Evolutionary conservation across 495 filamentous ascomycete species (phyloP).

Genomic region (Sordaria brevicollis): DNA sequence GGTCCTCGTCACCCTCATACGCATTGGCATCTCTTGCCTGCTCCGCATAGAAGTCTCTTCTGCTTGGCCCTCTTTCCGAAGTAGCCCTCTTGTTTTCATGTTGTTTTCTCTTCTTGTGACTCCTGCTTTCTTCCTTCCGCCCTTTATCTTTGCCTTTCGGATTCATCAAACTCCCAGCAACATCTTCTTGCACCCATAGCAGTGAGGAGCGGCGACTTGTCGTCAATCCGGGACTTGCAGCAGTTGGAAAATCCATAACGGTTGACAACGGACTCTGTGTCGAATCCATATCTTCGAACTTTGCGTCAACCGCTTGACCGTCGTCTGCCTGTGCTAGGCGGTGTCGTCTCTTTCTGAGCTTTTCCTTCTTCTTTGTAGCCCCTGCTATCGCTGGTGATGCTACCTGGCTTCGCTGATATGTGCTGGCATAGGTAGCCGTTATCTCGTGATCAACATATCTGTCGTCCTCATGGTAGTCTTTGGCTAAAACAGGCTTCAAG

Average conservation of each 20-base stretch:
- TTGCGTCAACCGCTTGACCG: not conserved
- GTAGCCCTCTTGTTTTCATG: not conserved
- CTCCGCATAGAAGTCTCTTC: not conserved
- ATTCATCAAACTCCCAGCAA: not conserved
- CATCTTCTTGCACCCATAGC: not conserved
- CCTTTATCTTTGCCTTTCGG: not conserved
- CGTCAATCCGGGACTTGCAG: not conserved
- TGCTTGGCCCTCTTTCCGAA: not conserved
- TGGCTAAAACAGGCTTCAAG: not conserved
- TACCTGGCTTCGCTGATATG: not conserved
- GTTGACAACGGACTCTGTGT: not conserved
- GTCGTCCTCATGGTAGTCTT: not conserved
- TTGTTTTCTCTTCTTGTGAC: not conserved
- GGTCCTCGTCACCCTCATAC: not conserved
- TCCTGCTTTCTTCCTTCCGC: not conserved
- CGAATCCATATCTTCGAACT: not conserved
- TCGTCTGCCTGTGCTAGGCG: not conserved
- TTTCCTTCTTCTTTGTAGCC: not conserved
- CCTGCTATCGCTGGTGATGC: not conserved
- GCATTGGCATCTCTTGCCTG: not conserved
- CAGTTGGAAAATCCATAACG: not conserved
- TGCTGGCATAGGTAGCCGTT: not conserved
- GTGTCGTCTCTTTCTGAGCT: not conserved
- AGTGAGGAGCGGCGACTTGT: not conserved
- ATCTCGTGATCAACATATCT: not conserved